Percentiles rank a stretch among this genome's conserved stretches.
Evolutionary conservation across 1,284 basidiomycete species (phyloP).

Genomic region (Baeospora myosura): DNA sequence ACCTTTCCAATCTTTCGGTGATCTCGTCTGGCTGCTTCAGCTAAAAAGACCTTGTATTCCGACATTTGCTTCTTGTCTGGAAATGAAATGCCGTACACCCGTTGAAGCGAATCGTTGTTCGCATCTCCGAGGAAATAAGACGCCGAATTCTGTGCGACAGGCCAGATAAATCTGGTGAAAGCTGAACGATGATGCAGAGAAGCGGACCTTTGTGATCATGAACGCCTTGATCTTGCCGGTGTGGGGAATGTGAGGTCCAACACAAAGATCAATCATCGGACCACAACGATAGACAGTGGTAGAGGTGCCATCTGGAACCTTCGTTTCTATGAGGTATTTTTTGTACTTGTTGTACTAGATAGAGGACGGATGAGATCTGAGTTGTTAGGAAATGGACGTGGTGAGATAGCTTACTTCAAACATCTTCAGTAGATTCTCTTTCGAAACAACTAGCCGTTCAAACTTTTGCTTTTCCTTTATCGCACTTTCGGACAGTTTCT

Average conservation of each 20-base stretch:
- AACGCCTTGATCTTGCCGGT: constrained; percentile 97
- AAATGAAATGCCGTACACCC: constrained; percentile 98
- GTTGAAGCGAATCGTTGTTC: constrained; percentile 92
- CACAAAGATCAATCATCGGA: constrained; percentile 96
- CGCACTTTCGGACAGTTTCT: constrained; percentile 82
- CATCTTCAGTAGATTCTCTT: constrained; percentile 94
- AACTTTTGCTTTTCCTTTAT: constrained; percentile 98
- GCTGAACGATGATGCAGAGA: neutral
- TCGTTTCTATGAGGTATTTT: constrained; percentile 90
- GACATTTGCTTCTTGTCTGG: constrained; percentile 94
- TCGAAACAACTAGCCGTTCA: constrained; percentile 88
- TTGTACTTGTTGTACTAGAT: constrained; percentile 98
- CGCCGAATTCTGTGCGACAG: constrained; percentile 74
- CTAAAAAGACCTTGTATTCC: constrained; percentile 95
- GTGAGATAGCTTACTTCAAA: constrained; percentile 63
- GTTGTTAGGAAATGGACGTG: neutral
- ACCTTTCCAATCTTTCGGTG: constrained; percentile 92
- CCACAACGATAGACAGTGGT: constrained; percentile 99
- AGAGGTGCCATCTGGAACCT: constrained; percentile 93
- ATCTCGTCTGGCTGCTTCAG: constrained; percentile 95
- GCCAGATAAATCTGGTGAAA: constrained; percentile 3
- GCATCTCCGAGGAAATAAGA: constrained; percentile 97
- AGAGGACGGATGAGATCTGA: no score
- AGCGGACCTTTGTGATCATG: constrained; percentile 81
- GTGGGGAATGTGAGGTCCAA: constrained; percentile 96